Evolutionary conservation across 225 moss, liverwort and hornwort genomes (phyloP), one percentile per base, ranked within the genome.

Genomic region (Physcomitrellopsis africana): DNA sequence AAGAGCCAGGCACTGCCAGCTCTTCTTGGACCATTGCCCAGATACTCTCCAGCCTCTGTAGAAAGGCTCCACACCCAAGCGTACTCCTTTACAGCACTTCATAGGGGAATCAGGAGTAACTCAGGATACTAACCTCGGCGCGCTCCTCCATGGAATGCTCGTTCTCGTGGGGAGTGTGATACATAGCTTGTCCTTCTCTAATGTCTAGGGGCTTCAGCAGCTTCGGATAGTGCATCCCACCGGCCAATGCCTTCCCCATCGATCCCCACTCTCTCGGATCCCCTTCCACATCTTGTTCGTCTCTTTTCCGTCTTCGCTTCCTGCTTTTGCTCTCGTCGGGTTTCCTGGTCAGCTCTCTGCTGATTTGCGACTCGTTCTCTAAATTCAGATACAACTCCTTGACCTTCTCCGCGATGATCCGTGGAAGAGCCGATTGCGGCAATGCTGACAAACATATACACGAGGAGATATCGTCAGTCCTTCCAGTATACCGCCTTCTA

Each of bases 271-370:
- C 88, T 65, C 78, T 81, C 44, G 85, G 66, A 13, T 88, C 85
- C 51, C 72, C 56, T 26, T 85, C 85, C 52, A 68, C n/a, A 47
- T 88, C 88, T 45, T 74, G 79, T 12, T 88, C 83, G 71, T 82
- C 82, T 63, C 78, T 85, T 76, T 81, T 86, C 74, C 88, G 83
- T 74, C 88, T 85, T 49, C 85, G 85, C 79, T 88, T 88, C 72
- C 88, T 83, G 54, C 81, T 76, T 83, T 85, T 88, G 76, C 58
- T 70, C 54, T 85, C 88, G 43, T 88, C 88, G 32, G 78, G 16
- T 79, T 77, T 85, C 53, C 73, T 88, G 46, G 85, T 70, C 78
- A 85, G 70, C 22, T 86, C 88, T 49, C 82, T 77, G 45, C 80
- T 77, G 16, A 79, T 67, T 44, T 81, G 73, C 44, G 76, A 20